Percentiles rank a stretch among this genome's conserved stretches.
These are phyloP conservation scores for Apiotrichum akiyoshidainum DNA, from an alignment of 1,284 basidiomycete species.

Conservation along the genomic window DNA sequence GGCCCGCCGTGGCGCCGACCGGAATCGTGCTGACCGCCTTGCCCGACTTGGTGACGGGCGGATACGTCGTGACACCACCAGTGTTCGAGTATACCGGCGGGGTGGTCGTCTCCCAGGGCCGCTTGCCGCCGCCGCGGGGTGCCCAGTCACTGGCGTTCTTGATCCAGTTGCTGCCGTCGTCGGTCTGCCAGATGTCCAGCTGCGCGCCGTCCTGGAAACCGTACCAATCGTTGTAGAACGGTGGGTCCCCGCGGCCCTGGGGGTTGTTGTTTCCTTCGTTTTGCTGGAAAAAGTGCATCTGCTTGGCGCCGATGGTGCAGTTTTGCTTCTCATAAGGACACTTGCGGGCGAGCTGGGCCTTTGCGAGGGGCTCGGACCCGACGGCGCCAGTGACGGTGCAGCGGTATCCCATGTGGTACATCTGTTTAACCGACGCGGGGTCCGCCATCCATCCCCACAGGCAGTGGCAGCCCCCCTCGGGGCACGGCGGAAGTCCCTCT, in stretches of 20 bases:
- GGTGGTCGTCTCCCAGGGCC: too few species aligned
- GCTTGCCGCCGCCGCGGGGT: too few species aligned
- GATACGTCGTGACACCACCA: too few species aligned
- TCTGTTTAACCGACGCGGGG: conserved; percentile 55
- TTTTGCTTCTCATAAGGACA: conserved; percentile 32
- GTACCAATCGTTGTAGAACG: conserved; percentile 28
- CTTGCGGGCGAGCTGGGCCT: conserved; percentile 46
- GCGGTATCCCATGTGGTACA: conserved; percentile 58
- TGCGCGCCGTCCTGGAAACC: conserved; percentile 33
- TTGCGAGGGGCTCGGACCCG: conserved; percentile 53
- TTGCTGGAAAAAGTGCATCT: conserved; percentile 10
- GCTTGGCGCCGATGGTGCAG: conserved; percentile 38
- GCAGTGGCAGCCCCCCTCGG: too few species aligned
- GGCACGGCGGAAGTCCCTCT: conserved; percentile 56
- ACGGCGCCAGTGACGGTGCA: conserved; percentile 59
- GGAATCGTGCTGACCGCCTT: too few species aligned
- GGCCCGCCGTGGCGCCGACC: too few species aligned
- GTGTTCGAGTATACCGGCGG: too few species aligned
- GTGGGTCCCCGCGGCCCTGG: conserved; percentile 38
- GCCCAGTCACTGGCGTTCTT: neutral
- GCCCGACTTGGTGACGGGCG: too few species aligned
- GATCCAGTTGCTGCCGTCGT: neutral
- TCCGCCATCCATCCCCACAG: conserved; percentile 60
- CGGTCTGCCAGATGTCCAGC: conserved; percentile 22
- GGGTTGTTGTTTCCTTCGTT: conserved; percentile 9